Evolutionary conservation across 2,329 filamentous ascomycete species (phyloP).

Genomic region (Monosporascus cannonballus): DNA sequence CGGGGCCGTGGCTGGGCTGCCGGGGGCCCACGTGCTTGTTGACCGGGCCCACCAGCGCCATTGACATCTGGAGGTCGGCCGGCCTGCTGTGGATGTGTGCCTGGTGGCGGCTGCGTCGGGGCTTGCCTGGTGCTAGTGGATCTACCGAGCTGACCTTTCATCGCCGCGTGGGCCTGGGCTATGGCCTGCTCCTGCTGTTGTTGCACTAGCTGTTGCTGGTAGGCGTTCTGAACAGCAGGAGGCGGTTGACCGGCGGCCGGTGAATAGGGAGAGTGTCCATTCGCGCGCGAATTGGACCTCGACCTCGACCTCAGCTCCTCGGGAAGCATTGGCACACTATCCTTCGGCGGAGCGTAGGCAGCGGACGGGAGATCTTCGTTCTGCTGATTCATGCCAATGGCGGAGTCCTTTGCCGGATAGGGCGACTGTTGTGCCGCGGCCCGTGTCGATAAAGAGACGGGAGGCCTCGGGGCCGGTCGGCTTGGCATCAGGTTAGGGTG

Average conservation of each 20-base stretch:
- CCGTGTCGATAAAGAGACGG: slow-evolving; percentile 54
- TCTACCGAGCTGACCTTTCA: slow-evolving; percentile 64
- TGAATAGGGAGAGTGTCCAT: slow-evolving; percentile 46
- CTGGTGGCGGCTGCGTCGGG: slow-evolving; percentile 42
- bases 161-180: slow-evolving; percentile 71
- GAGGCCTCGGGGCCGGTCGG: slow-evolving; percentile 83
- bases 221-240: slow-evolving; percentile 38
- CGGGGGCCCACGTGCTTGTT: slow-evolving; percentile 31
- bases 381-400: slow-evolving; percentile 54
- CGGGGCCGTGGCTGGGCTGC: slow-evolving; percentile 58
- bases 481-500: slow-evolving; percentile 63
- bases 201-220: slow-evolving; percentile 61
- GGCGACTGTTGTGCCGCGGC: slow-evolving; percentile 50
- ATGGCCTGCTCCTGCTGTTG: slow-evolving; percentile 86
- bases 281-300: slow-evolving; percentile 60
- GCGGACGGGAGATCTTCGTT: slow-evolving; percentile 47
- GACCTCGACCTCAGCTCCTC: slow-evolving; percentile 64
- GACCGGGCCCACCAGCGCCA: slow-evolving; percentile 18
- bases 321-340: slow-evolving; percentile 53
- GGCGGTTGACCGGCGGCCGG: slow-evolving; percentile 34
- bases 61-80: slow-evolving; percentile 24
- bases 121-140: slow-evolving; percentile 67
- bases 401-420: slow-evolving; percentile 55
- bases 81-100: slow-evolving; percentile 44
- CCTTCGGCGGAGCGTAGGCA: slow-evolving; percentile 44